phyloP scores from a whole-genome alignment of 108 stramenopile species.

The Fragilariopsis cylindrus region DNA sequence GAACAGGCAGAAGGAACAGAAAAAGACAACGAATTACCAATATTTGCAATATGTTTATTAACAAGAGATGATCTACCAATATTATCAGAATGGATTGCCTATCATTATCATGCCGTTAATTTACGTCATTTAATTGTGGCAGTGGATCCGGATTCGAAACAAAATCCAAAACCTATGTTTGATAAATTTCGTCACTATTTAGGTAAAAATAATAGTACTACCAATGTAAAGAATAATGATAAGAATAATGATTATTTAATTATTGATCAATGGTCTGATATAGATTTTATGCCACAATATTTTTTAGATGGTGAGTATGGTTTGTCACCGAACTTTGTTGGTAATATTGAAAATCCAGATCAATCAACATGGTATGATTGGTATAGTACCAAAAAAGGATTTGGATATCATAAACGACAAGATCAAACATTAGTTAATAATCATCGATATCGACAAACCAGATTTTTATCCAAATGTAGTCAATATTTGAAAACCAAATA shows the following conservation, averaged over 20 bases:
- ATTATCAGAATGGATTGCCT: conserved; percentile 58
- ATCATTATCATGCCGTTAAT: conserved; percentile 44
- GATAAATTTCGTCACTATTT: not conserved
- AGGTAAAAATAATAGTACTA: not conserved
- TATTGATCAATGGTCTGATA: conserved; percentile 28
- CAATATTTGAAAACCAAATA: not conserved
- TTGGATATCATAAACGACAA: not conserved
- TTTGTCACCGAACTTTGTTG: not conserved
- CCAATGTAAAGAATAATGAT: too few species aligned
- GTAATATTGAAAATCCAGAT: not conserved
- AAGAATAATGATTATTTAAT: not conserved
- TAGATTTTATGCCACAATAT: conserved; percentile 38
- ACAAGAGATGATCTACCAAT: conserved; percentile 48
- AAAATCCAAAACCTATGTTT: not conserved
- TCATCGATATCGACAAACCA: conserved; percentile 13
- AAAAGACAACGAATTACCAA: not conserved
- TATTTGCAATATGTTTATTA: conserved; percentile 40
- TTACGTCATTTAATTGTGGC: conserved; percentile 50
- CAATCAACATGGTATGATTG: not conserved
- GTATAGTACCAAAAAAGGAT: not conserved
- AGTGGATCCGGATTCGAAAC: conserved; percentile 32
- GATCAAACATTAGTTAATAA: conserved; percentile 16
- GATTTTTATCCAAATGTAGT: conserved; percentile 5
- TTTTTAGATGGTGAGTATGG: conserved; percentile 29
- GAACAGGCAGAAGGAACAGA: not conserved